Conservation (phyloP, 2,329 filamentous ascomycete genomes). For the Cadophora sp. region DNA sequence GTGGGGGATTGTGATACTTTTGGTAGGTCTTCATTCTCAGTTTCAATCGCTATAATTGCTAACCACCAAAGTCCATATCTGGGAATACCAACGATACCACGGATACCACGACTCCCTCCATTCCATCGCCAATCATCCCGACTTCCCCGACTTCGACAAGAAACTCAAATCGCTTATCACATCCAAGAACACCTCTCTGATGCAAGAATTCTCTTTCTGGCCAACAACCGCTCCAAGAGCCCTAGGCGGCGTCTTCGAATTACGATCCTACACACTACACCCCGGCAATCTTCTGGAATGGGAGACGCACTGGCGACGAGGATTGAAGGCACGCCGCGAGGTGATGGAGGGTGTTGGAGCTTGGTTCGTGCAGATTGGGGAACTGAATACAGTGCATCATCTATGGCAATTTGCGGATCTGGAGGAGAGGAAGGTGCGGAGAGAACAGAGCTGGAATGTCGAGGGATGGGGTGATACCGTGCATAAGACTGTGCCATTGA, state of each 20-base stretch:
- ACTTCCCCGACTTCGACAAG: slow-evolving; percentile 81
- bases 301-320: slow-evolving; percentile 97
- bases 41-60: not conserved
- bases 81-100: slow-evolving; percentile 98
- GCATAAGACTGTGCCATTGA: slow-evolving; percentile 97
- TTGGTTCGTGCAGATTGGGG: slow-evolving; percentile 98
- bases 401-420: slow-evolving; percentile 98
- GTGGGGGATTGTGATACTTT: slow-evolving; percentile 98
- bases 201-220: slow-evolving; percentile 99
- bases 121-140: slow-evolving; percentile 81
- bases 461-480: slow-evolving; percentile 98
- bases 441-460: slow-evolving; percentile 94
- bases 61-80: slow-evolving; percentile 81
- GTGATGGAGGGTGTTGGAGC: slow-evolving; percentile 99
- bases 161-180: slow-evolving; percentile 87
- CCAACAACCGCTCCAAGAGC: slow-evolving; percentile 89
- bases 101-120: slow-evolving; percentile 94
- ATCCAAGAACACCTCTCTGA: slow-evolving; percentile 86
- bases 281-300: slow-evolving; percentile 96
- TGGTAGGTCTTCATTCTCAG: slow-evolving; percentile 60
- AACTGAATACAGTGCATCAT: slow-evolving; percentile 96
- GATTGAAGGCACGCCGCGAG: slow-evolving; percentile 87
- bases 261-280: slow-evolving; percentile 95
- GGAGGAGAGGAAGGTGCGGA: slow-evolving; percentile 86
- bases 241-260: slow-evolving; percentile 91